phyloP scores from a whole-genome alignment of 2,329 filamentous ascomycete genomes.

The Aspergillus tanneri region DNA sequence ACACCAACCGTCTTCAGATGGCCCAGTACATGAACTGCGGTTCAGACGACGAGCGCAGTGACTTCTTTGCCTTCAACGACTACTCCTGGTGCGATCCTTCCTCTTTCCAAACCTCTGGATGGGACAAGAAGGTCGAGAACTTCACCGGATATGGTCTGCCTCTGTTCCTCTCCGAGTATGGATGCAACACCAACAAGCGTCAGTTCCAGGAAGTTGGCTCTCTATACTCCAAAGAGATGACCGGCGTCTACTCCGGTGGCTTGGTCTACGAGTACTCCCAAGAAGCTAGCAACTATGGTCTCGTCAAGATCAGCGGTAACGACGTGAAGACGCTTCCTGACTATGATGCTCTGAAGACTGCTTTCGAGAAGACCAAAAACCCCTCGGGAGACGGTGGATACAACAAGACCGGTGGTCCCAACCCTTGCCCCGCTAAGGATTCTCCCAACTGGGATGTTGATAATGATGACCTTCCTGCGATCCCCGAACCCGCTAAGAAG shows the following conservation, averaged over 20 bases:
- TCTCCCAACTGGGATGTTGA: conserved; percentile 58
- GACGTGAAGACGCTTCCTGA: conserved; percentile 60
- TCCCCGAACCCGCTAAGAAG: conserved; percentile 55
- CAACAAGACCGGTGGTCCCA: conserved; percentile 54
- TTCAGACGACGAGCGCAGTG: conserved; percentile 74
- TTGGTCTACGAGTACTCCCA: conserved; percentile 95
- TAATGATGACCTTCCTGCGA: conserved; percentile 54
- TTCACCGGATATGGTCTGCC: conserved; percentile 84
- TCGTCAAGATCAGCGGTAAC: conserved; percentile 64
- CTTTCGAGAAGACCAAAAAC: conserved; percentile 50
- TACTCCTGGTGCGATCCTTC: conserved; percentile 75
- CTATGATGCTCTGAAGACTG: conserved; percentile 58
- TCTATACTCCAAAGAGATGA: conserved; percentile 83
- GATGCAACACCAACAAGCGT: conserved; percentile 80
- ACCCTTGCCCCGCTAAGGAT: conserved; percentile 55
- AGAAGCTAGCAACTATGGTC: conserved; percentile 76
- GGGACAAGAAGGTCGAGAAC: conserved; percentile 84
- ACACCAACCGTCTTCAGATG: conserved; percentile 80
- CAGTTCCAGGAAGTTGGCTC: conserved; percentile 76
- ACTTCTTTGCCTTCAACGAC: conserved; percentile 89
- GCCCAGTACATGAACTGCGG: conserved; percentile 95
- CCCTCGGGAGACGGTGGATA: conserved; percentile 60
- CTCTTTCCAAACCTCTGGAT: conserved; percentile 72
- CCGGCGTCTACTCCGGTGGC: conserved; percentile 86
- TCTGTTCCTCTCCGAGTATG: conserved; percentile 93